Conservation (phyloP, 1,284 basidiomycete genomes). For the Austropuccinia psidii region DNA sequence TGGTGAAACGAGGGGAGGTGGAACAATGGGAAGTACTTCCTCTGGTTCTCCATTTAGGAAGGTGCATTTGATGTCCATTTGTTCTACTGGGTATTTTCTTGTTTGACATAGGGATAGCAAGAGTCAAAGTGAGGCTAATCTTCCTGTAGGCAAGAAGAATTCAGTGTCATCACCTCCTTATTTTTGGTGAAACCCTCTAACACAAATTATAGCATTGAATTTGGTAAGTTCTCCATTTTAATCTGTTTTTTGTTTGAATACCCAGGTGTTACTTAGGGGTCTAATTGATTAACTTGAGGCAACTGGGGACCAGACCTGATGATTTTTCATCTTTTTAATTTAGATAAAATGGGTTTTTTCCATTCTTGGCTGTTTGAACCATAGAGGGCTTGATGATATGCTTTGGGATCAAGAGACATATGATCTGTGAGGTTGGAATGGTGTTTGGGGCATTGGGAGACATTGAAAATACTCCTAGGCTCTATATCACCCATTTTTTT, state of each 20-base stretch:
- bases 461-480: background rate
- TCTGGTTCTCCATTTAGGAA: background rate
- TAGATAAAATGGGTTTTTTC: background rate
- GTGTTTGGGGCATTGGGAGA: background rate
- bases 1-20: background rate
- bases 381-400: background rate
- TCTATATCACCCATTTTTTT: background rate
- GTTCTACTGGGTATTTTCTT: background rate
- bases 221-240: background rate
- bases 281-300: background rate
- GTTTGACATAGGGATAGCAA: background rate
- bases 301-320: background rate
- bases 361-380: background rate
- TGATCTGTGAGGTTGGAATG: background rate
- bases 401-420: background rate
- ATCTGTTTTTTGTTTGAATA: background rate
- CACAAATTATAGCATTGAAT: constrained; percentile 1
- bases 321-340: background rate
- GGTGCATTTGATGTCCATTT: background rate
- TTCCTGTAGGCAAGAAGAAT: background rate
- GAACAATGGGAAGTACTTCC: background rate
- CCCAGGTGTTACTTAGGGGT: background rate
- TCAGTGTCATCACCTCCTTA: background rate
- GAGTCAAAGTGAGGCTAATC: background rate
- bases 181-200: background rate